Evolutionary conservation across 2,329 filamentous ascomycete genomes (phyloP).

Genomic region (Diaporthe vaccinii): DNA sequence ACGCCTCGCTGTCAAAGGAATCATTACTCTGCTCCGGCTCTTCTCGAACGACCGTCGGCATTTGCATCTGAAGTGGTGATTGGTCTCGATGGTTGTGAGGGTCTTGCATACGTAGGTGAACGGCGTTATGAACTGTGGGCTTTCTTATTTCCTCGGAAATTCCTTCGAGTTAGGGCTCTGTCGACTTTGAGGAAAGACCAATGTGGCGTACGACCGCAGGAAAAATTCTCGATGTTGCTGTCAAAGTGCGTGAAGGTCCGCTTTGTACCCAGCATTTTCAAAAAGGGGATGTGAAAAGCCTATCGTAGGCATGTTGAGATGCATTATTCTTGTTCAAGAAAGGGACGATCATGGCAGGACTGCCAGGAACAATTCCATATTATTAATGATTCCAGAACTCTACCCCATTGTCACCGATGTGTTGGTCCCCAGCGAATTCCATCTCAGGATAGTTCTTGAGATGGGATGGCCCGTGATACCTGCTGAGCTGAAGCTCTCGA

Average conservation of each 20-base stretch:
- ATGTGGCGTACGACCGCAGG: neutral
- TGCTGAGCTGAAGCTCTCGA: neutral
- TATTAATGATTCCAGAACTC: neutral
- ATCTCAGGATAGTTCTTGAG: neutral
- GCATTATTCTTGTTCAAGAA: neutral
- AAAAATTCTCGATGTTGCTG: neutral
- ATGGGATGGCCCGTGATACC: neutral
- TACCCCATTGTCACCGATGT: neutral
- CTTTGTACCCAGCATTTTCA: neutral
- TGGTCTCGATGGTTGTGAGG: neutral
- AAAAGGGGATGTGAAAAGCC: neutral
- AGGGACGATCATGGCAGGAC: neutral
- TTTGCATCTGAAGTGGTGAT: neutral
- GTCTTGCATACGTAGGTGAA: neutral
- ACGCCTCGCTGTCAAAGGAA: neutral
- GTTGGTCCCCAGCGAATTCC: no score
- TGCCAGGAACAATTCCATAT: neutral
- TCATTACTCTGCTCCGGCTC: neutral
- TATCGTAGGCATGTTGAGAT: neutral
- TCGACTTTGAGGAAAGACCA: neutral
- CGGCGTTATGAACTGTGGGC: neutral
- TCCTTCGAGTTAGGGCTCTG: neutral
- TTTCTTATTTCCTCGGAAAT: neutral
- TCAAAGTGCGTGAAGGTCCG: neutral
- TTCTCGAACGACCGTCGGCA: neutral